Evolutionary conservation across 208 protist genomes (phyloP).

Genomic region (Endotrypanum monterogeii): DNA sequence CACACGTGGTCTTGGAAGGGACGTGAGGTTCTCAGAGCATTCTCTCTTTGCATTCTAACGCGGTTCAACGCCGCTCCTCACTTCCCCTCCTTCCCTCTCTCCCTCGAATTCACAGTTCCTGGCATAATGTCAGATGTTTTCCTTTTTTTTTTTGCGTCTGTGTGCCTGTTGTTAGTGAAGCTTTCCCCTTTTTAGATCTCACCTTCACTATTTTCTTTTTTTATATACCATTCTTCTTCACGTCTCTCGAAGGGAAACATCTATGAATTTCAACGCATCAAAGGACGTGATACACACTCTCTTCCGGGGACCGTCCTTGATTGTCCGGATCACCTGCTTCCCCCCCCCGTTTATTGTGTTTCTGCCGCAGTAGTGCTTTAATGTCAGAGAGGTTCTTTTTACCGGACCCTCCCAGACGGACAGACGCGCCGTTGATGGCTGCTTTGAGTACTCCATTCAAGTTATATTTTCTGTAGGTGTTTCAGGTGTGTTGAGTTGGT

Average conservation of each 20-base stretch:
- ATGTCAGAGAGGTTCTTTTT: not conserved
- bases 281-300: not conserved
- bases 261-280: not conserved
- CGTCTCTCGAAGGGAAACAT: not conserved
- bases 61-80: no score
- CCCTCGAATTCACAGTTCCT: not conserved
- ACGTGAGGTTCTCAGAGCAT: not conserved
- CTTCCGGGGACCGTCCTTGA: not conserved
- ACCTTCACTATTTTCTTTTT: conserved; percentile 1
- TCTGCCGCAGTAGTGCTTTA: no score
- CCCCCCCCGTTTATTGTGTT: no score
- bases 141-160: not conserved
- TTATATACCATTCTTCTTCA: not conserved
- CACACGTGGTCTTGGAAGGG: not conserved
- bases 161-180: not conserved
- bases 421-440: not conserved
- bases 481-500: no score
- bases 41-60: no score
- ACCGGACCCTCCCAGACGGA: not conserved
- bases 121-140: not conserved
- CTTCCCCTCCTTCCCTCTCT: not conserved
- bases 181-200: not conserved
- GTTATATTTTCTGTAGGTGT: no score
- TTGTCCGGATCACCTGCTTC: not conserved
- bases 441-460: no score